Base-by-base conservation (phyloP, 306 rosid genomes). In the Coriaria nepalensis region DNA sequence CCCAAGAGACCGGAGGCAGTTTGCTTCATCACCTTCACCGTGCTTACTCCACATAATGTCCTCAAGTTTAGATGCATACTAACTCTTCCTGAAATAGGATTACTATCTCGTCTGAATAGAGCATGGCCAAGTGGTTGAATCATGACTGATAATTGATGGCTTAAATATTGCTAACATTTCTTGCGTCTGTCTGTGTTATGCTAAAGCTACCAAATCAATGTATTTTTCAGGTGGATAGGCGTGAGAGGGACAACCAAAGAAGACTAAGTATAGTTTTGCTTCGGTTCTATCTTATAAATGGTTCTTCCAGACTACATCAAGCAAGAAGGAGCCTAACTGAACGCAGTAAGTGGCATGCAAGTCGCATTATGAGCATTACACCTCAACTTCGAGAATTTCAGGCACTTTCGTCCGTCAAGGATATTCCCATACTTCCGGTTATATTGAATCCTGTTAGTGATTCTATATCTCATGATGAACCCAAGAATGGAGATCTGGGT, bases 261-360 rank as follows among this genome's bases (percentile, higher is more conserved):
- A 73, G 75, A 52, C 66, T 71, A 64, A 76, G 57, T 56, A 62
- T 84, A 60, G 61, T 90, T 51, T 70, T 81, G 43, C 67, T 84
- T 57, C 82, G 84, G 73, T 84, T 90, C 66, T 81, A 78, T 77
- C 64, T 90, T 52, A 81, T 76, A 67, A 84, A 75, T 75, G 95
- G 97, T 45, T 77, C 83, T 61, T 65, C 75, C 40, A 90, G 97
- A 13, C 63, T 84, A 65, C 73, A 88, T 79, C 90, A 70, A 70
- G 95, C 90, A 34, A 78, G 97, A 77, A 81, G 75, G 70, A 79
- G 67, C 60, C 84, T 88, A 72, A 77, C 73, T 61, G 97, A 84
- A 63, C 83, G 97, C 33, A 78, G 95, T 67, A 88, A 81, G 70
- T 90, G 97, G 97, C 75, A 84, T 54, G 95, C 80, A 59, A 78